Conservation (phyloP, 495 filamentous ascomycete species). For the Tuber borchii region DNA sequence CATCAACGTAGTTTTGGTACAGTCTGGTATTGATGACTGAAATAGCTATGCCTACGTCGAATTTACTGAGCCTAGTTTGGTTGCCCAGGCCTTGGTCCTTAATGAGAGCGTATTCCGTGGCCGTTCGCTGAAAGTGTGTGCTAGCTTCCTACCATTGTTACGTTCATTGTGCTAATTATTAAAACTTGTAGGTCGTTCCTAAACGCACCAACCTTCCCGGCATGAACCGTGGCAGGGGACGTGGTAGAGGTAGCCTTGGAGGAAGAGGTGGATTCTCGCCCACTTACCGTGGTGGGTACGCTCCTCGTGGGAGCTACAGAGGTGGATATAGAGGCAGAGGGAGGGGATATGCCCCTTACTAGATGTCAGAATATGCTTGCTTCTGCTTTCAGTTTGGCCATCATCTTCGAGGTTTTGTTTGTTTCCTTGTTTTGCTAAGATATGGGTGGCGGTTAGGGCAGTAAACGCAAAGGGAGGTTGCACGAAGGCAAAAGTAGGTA, state of each 20-base stretch:
- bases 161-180: conserved; percentile 10
- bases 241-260: conserved; percentile 54
- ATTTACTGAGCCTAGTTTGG: conserved; percentile 88
- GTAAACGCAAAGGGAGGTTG: conserved; percentile 2
- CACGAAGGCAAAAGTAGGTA: not conserved
- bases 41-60: conserved; percentile 97
- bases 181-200: conserved; percentile 64
- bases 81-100: conserved; percentile 85
- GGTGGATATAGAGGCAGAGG: conserved; percentile 73
- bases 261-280: conserved; percentile 58
- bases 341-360: conserved; percentile 77
- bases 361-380: conserved; percentile 34
- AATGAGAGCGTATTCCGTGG: conserved; percentile 97
- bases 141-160: conserved; percentile 8
- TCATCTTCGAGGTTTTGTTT: conserved; percentile 1
- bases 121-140: conserved; percentile 80
- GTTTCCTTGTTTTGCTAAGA: not conserved
- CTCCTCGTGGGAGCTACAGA: conserved; percentile 67
- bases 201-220: conserved; percentile 97
- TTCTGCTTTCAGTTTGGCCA: conserved; percentile 3
- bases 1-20: not conserved
- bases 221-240: conserved; percentile 74
- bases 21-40: conserved; percentile 16
- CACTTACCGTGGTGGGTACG: conserved; percentile 55
- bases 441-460: not conserved